Conservation (phyloP, 148 eudicot species). For the Rhododendron ovatum region DNA sequence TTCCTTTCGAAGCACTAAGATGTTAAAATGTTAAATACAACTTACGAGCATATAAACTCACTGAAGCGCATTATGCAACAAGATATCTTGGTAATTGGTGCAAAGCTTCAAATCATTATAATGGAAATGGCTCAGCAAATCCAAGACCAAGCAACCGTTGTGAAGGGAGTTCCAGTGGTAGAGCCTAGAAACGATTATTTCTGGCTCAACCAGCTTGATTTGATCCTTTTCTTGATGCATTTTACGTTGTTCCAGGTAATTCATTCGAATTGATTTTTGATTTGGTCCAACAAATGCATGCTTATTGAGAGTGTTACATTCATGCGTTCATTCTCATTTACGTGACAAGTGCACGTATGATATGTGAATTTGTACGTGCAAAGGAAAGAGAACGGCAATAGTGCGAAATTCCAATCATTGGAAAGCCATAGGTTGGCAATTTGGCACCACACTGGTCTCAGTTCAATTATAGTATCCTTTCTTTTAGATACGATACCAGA, state of each 20-base stretch:
- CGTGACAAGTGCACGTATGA: too few species aligned
- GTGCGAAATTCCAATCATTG: too few species aligned
- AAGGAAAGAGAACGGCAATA: too few species aligned
- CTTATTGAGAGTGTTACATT: too few species aligned
- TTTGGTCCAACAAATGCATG: too few species aligned
- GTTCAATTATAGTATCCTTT: too few species aligned
- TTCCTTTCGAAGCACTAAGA: not conserved
- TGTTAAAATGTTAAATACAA: not conserved
- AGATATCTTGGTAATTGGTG: constrained; percentile 10
- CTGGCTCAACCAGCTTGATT: constrained; percentile 3
- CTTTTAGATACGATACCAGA: too few species aligned
- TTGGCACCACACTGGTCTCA: too few species aligned
- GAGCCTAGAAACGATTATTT: constrained; percentile 12
- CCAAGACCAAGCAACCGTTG: not conserved
- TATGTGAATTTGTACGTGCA: too few species aligned
- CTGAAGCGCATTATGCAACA: not conserved
- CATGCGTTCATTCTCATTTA: too few species aligned
- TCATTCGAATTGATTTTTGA: not conserved
- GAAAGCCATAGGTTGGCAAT: too few species aligned
- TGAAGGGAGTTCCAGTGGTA: constrained; percentile 12
- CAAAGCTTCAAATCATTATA: constrained; percentile 13
- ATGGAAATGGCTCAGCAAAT: constrained; percentile 17
- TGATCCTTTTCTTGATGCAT: constrained; percentile 12
- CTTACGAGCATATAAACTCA: not conserved
- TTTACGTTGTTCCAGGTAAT: constrained; percentile 18